These are phyloP conservation scores for Plantago major DNA, from an alignment of 257 asterid species.

Conservation along the genomic window DNA sequence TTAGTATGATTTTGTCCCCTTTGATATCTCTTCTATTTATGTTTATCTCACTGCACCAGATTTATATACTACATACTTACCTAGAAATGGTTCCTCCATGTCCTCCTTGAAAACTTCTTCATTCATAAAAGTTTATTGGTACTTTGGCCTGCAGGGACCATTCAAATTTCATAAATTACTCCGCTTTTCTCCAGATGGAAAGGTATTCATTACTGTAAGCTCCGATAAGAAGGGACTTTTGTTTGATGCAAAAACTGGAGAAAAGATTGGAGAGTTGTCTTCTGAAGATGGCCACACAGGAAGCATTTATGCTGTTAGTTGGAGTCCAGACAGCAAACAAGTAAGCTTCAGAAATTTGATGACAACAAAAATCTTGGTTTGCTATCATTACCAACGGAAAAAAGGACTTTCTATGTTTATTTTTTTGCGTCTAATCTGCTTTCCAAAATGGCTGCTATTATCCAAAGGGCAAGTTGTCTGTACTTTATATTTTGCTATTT, in stretches of 20 bases:
- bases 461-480: too few species aligned
- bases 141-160: slow-evolving; percentile 69
- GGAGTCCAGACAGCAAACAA: slow-evolving; percentile 93
- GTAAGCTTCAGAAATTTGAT: slow-evolving; percentile 26
- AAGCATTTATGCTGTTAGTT: slow-evolving; percentile 83
- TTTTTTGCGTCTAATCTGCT: too few species aligned
- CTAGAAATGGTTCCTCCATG: neutral
- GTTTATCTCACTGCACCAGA: neutral
- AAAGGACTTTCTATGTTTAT: too few species aligned
- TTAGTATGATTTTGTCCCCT: slow-evolving; percentile 10
- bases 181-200: slow-evolving; percentile 94
- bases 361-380: neutral
- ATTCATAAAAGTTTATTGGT: slow-evolving; percentile 5
- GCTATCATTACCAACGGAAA: neutral
- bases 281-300: slow-evolving; percentile 88
- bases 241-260: slow-evolving; percentile 90
- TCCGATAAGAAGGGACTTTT: slow-evolving; percentile 87
- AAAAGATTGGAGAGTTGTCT: slow-evolving; percentile 68
- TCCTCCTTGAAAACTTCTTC: neutral
- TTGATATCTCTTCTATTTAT: neutral
- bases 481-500: neutral
- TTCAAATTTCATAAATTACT: slow-evolving; percentile 87
- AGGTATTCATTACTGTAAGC: slow-evolving; percentile 75
- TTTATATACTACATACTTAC: neutral
- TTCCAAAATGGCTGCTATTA: neutral